A percentile compares a stretch with the other conserved stretches of the same genome.
Evolutionary conservation across 2,329 filamentous ascomycete species (phyloP).

Genomic region (Amphichorda felina): DNA sequence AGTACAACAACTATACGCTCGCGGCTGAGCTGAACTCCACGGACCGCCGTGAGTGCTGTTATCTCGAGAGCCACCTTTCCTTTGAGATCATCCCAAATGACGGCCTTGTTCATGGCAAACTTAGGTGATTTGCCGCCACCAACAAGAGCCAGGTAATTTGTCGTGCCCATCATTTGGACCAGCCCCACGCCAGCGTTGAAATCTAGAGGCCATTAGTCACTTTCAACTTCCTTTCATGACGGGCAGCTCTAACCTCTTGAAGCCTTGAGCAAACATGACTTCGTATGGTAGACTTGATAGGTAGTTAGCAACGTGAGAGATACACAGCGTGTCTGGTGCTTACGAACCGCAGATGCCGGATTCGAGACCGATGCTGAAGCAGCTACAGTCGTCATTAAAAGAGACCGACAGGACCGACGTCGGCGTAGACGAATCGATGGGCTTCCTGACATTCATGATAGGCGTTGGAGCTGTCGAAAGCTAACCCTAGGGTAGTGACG

Average conservation of each 20-base stretch:
- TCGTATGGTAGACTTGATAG: constrained; percentile 34
- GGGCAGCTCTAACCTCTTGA: constrained; percentile 29
- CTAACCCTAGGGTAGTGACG: background rate
- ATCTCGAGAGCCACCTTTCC: constrained; percentile 64
- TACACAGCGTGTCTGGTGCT: background rate
- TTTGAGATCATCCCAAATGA: constrained; percentile 86
- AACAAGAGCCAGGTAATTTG: constrained; percentile 80
- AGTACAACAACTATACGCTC: constrained; percentile 71
- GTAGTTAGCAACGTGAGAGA: background rate
- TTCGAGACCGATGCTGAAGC: constrained; percentile 79
- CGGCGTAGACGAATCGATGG: constrained; percentile 66
- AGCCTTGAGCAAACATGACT: constrained; percentile 57
- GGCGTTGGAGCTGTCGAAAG: background rate
- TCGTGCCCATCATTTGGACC: constrained; percentile 76
- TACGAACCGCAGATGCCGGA: constrained; percentile 70
- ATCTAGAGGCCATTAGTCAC: constrained; percentile 23
- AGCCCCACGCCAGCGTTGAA: constrained; percentile 75
- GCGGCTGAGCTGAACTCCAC: constrained; percentile 66
- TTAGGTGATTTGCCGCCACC: constrained; percentile 79
- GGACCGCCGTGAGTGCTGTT: constrained; percentile 68
- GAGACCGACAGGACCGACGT: constrained; percentile 70
- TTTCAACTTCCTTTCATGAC: too few species aligned
- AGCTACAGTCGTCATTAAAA: constrained; percentile 77
- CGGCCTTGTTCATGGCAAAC: constrained; percentile 77
- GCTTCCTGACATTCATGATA: constrained; percentile 77